phyloP scores from a whole-genome alignment of 345 rosid species.

The Euphorbia tirucalli region DNA sequence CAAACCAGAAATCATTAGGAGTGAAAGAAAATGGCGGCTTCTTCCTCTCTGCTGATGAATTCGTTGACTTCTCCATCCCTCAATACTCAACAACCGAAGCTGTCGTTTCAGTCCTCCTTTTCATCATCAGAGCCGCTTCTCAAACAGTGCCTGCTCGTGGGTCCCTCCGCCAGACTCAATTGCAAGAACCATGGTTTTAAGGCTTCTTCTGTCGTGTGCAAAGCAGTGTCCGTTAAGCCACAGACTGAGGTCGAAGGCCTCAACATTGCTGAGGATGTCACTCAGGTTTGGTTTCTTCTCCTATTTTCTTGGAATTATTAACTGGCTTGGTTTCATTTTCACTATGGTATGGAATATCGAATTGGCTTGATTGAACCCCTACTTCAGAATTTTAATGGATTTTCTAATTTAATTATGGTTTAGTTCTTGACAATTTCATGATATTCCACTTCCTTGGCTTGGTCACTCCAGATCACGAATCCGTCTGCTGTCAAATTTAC shows the following conservation, averaged over 20 bases:
- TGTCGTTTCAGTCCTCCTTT: neutral
- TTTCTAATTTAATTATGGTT: conserved; percentile 10
- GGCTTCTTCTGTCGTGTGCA: conserved; percentile 49
- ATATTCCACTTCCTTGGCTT: neutral
- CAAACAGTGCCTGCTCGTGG: conserved; percentile 22
- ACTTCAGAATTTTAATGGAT: neutral
- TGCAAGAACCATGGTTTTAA: conserved; percentile 24
- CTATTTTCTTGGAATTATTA: neutral
- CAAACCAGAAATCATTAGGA: too few relatives aligned
- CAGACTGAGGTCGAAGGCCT: conserved; percentile 58
- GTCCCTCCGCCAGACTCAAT: conserved; percentile 23
- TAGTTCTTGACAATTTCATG: neutral
- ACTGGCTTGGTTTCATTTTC: conserved; percentile 10
- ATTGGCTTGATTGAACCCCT: too few relatives aligned
- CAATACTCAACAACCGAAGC: conserved; percentile 24
- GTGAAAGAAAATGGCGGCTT: conserved; percentile 31
- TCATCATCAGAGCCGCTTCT: conserved; percentile 9
- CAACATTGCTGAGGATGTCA: conserved; percentile 81
- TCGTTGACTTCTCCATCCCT: conserved; percentile 42
- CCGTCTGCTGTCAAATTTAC: neutral
- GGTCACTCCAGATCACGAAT: neutral
- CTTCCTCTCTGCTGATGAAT: conserved; percentile 38
- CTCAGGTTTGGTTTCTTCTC: conserved; percentile 45
- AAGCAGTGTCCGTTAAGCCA: conserved; percentile 61
- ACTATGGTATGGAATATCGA: too few relatives aligned